Evolutionary conservation across 2,329 filamentous ascomycete genomes (phyloP).

Genomic region (Trichoderma atrobrunneum): DNA sequence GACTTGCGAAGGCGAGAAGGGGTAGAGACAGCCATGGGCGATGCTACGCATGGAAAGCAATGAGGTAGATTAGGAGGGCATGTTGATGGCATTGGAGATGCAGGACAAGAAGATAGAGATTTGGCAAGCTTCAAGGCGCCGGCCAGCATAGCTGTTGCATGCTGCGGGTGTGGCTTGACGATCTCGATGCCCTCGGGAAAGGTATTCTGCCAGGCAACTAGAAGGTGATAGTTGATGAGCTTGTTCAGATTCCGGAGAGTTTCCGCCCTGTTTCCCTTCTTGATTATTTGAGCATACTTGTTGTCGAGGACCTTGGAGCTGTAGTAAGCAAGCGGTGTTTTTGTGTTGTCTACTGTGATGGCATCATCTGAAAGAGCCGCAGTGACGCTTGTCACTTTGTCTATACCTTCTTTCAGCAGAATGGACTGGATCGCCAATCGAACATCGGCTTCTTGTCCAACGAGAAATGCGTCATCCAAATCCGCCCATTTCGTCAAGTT

Average conservation of each 20-base stretch:
- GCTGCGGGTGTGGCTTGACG: constrained; percentile 72
- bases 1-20: constrained; percentile 68
- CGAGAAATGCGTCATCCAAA: constrained; percentile 69
- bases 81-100: constrained; percentile 67
- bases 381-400: constrained; percentile 60
- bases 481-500: constrained; percentile 70
- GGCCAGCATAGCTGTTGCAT: constrained; percentile 70
- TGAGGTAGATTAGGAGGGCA: constrained; percentile 79
- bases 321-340: constrained; percentile 76
- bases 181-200: constrained; percentile 77
- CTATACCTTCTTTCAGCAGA: constrained; percentile 53
- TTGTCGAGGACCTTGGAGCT: constrained; percentile 57
- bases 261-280: constrained; percentile 47
- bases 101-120: constrained; percentile 71
- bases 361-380: constrained; percentile 57
- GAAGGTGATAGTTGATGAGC: constrained; percentile 81
- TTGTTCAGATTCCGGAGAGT: constrained; percentile 66
- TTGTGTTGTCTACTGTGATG: constrained; percentile 63
- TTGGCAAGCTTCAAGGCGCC: constrained; percentile 70
- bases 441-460: constrained; percentile 64
- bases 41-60: constrained; percentile 68
- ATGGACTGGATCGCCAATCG: constrained; percentile 60
- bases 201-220: constrained; percentile 76
- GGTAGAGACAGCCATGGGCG: constrained; percentile 64
- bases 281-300: constrained; percentile 66